These are phyloP conservation scores for Tarenaya hassleriana DNA, from an alignment of 345 rosid species.

Conservation along the genomic window DNA sequence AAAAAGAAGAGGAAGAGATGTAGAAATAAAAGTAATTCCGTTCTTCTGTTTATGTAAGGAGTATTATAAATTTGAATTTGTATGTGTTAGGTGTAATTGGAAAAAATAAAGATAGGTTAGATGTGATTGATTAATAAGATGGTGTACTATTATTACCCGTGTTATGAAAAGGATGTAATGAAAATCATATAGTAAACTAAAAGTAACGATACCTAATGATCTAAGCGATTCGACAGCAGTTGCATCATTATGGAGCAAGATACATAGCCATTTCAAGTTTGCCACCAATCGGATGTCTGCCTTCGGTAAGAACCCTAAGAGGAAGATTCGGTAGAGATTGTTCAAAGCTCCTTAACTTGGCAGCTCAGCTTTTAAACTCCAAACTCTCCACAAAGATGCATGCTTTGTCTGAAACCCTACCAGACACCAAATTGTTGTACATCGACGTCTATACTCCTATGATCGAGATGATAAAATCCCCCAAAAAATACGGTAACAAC, in stretches of 20 bases:
- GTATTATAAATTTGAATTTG: no score
- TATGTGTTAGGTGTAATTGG: no score
- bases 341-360: slow-evolving; percentile 39
- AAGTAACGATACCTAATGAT: background rate
- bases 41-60: no score
- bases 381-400: slow-evolving; percentile 34
- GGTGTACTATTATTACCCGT: no score
- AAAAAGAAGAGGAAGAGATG: no score
- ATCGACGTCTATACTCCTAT: slow-evolving; percentile 40
- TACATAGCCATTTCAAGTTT: slow-evolving; percentile 42
- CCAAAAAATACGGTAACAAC: slow-evolving; percentile 44
- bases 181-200: background rate
- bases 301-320: slow-evolving; percentile 48
- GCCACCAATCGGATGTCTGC: slow-evolving; percentile 64
- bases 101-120: no score
- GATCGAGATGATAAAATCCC: slow-evolving; percentile 36
- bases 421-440: slow-evolving; percentile 32
- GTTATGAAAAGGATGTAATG: background rate
- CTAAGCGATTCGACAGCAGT: slow-evolving; percentile 35
- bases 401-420: slow-evolving; percentile 29
- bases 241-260: slow-evolving; percentile 49
- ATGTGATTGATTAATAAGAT: no score
- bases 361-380: slow-evolving; percentile 44
- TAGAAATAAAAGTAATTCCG: no score
- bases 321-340: slow-evolving; percentile 43